Evolutionary conservation across 768 basidiomycete species (phyloP), one percentile per base, ranked within the genome.

Genomic region (Pleurotus tuoliensis): DNA sequence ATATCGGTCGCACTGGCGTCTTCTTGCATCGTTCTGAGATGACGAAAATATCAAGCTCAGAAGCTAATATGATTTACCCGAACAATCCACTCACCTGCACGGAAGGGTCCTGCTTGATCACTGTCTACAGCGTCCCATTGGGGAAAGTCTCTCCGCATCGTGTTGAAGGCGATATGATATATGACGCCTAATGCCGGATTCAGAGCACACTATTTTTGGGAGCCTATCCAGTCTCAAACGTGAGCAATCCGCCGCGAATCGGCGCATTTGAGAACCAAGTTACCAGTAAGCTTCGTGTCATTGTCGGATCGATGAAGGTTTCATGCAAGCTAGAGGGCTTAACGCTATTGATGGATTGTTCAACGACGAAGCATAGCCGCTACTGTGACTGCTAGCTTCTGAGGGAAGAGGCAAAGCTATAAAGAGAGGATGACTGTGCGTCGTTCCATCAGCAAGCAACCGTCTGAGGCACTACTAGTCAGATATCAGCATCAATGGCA

Each of bases 221-320:
- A 40, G 15, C 51, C 51, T 51, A 51, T 51, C 51, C 11, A 16
- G 39, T 12, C 11, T 20, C 51, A 24, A 52, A 52, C 51, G 51
- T 52, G 51, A 52, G 40, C 37, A 50, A 34, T 22, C 16, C 37
- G 49, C 27, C 27, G n/a, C 30, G 39, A 41, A 38, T 18, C 22
- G n/a, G n/a, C 18, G 39, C 20, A 15, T 12, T n/a, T 16, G 30
- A 37, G 16, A 16, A 20, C 39, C 27, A 18, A 41, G 30, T 40
- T 20, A 40, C n/a, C 20, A 20, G 51, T 8, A 1, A 51, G 51
- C 39, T 39, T 53, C n/a, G 11, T 34, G 39, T 4, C 39, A 39
- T 16, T 51, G 15, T 38, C 41, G 34, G n/a, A 53, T 53, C 51
- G 51, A 53, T 53, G 30, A 15, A 16, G 39, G 11, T 16, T 18